Percentiles rank a stretch among this genome's conserved stretches.
Conservation (phyloP, 139 green algal species). For the Chlamydomonas sphaeroides region DNA sequence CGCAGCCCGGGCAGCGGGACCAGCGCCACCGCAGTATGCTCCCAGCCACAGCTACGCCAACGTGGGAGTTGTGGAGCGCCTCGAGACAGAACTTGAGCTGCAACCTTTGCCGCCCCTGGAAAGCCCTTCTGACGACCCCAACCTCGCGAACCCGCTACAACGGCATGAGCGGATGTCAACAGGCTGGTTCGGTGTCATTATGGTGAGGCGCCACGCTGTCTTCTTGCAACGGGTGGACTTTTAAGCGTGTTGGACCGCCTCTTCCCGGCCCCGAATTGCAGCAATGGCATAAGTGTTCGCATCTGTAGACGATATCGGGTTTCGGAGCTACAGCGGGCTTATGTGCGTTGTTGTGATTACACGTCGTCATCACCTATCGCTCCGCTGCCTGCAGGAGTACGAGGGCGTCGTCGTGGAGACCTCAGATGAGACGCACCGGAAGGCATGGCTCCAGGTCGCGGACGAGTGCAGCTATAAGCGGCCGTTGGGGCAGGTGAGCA, state of each 20-base stretch:
- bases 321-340: too few species aligned
- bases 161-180: slow-evolving; percentile 79
- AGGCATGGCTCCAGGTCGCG: slow-evolving; percentile 85
- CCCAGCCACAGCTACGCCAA: slow-evolving; percentile 10
- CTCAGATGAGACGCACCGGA: slow-evolving; percentile 56
- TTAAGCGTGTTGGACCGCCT: too few species aligned
- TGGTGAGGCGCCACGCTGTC: too few species aligned
- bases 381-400: slow-evolving; percentile 82
- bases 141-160: slow-evolving; percentile 75
- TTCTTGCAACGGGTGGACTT: too few species aligned
- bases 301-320: too few species aligned
- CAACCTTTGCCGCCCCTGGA: slow-evolving; percentile 8
- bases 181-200: slow-evolving; percentile 92
- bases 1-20: too few species aligned
- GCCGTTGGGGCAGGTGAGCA: slow-evolving; percentile 78
- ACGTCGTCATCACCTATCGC: too few species aligned
- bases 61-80: slow-evolving; percentile 11
- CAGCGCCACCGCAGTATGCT: slow-evolving; percentile 7
- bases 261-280: too few species aligned
- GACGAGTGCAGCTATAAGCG: slow-evolving; percentile 82
- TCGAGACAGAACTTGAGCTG: background rate
- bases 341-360: too few species aligned
- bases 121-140: slow-evolving; percentile 37
- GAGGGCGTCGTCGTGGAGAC: slow-evolving; percentile 85
- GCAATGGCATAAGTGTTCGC: too few species aligned